Base-by-base conservation (phyloP, 2,329 filamentous ascomycete genomes). In the Harringtonia aguacate region DNA sequence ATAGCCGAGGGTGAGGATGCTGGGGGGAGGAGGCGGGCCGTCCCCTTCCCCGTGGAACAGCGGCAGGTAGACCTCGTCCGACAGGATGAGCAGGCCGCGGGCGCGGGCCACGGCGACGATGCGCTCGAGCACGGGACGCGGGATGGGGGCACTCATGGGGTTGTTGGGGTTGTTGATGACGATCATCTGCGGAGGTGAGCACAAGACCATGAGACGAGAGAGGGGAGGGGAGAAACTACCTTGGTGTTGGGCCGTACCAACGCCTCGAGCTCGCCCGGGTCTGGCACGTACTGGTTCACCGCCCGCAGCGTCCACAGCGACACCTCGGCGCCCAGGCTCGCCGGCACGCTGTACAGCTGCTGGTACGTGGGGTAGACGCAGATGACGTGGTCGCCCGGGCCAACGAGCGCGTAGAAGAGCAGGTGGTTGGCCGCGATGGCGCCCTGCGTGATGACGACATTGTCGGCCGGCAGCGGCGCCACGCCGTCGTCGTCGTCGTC, bases 281-380 rank as follows among this genome's bases (percentile, higher is more conserved):
- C 72, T 0, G 84, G 77, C 8, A 81, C 62, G 67, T 81, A 92
- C 15, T 73, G 70, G 39, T 85, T 72, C 20, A 77, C 68, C 33
- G 75, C 69, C 39, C 70, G 72, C 9, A 86, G 69, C 56, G 75
- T 78, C 87, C 87, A 94, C 12, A 90, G 60, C 35, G 79, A 79
- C 15, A 94, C 83, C 46, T 86, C 76, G 1, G 85, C 86, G 0
- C 87, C 86, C 6, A 94, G 64, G 31, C 79, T 82, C 51, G 72
- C 69, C 0, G 87, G 86, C 1, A 94, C 75, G 10, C 78, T 69
- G 56, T 90, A 92, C 2, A 94, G 71, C 54, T 92, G 86, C 59
- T 92, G 85, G 55, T 92, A 94, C 1, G 86, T 90, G 13, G 88
- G 87, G 57, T 88, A 86, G 46, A 92, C 84, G 55, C 85, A 92